Evolutionary conservation across 176 grass and related monocot species (phyloP).

Genomic region (Aechmea fasciata): DNA sequence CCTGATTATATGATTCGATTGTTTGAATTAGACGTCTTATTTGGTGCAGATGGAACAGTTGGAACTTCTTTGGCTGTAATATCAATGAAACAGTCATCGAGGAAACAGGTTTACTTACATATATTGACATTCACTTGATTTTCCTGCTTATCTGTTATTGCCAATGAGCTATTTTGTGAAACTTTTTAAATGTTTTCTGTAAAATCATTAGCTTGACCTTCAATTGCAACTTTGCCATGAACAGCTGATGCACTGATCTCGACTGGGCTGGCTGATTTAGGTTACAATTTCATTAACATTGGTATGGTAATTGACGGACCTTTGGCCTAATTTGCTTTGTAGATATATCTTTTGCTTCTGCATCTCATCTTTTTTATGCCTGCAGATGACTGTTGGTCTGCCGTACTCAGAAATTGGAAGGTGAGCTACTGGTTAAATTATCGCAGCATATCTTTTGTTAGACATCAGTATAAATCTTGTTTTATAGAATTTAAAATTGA

Average conservation of each 20-base stretch:
- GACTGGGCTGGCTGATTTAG: conserved; percentile 61
- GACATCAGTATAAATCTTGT: no score
- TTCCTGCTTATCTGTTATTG: no score
- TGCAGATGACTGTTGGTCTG: conserved; percentile 95
- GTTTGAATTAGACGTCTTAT: neutral
- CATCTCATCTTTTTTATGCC: conserved; percentile 6
- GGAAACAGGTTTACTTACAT: conserved; percentile 49
- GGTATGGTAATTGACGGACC: conserved; percentile 28
- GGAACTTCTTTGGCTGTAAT: conserved; percentile 98
- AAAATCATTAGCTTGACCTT: neutral
- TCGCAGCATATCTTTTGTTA: no score
- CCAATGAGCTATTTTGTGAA: neutral
- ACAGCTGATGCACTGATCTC: conserved; percentile 90
- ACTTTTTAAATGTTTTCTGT: neutral
- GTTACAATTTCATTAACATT: conserved; percentile 77
- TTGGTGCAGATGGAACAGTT: conserved; percentile 84
- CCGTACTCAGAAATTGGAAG: conserved; percentile 42
- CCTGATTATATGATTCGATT: neutral
- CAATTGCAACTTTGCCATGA: neutral
- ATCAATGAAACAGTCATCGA: conserved; percentile 82
- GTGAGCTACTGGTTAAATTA: conserved; percentile 15
- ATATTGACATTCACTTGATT: no score
- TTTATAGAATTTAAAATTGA: no score
- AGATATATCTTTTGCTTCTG: neutral
- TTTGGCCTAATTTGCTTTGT: neutral